Base-by-base conservation (phyloP, 1,284 basidiomycete genomes). In the Puccinia hordei region DNA sequence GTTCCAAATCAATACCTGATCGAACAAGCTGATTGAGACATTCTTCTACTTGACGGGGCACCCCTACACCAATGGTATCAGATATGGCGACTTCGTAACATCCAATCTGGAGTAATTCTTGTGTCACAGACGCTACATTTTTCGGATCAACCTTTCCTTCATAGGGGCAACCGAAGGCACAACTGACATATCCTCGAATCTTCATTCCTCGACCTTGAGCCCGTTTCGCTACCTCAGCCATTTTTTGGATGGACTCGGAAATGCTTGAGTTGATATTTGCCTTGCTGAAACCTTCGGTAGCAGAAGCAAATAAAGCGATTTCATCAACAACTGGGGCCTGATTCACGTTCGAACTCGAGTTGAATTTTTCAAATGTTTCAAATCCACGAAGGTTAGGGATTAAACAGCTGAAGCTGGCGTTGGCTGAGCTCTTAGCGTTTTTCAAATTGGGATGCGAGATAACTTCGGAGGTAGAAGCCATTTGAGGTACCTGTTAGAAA, bases 11-110 rank as follows among this genome's bases (percentile, higher is more conserved):
- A 2, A 94, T 87, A 44, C 88, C 88, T 82, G 88, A 89, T 73
- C 75, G 73, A 83, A 89, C 88, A 9, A 93, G 91, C 35, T 90
- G 90, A 81, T 91, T 89, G 80, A 97, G 87, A 86, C 96, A 89
- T 75, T 87, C 87, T 22, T 87, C 85, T 78, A 95, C 89, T 30
- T 89, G 89, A 22, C 87, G 86, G 0, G 94, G 93, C 66, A 91
- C 93, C 0, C 92, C 95, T 44, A 90, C 90, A 0, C 95, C 95
- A 1, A 94, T 93, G 0, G 95, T 98, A 86, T 98, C 95, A 0
- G 94, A 94, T 44, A 98, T 86, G 82, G 92, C 93, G 72, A 98
- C 90, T 85, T 98, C 93, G 86, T 96, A 97, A 85, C 94, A 96
- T 0, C 95, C 95, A 92, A 97, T 95, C 81, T 94, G 90, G 5